Base-by-base conservation (phyloP, 148 eudicot species). In the Rhododendron ferrugineum region DNA sequence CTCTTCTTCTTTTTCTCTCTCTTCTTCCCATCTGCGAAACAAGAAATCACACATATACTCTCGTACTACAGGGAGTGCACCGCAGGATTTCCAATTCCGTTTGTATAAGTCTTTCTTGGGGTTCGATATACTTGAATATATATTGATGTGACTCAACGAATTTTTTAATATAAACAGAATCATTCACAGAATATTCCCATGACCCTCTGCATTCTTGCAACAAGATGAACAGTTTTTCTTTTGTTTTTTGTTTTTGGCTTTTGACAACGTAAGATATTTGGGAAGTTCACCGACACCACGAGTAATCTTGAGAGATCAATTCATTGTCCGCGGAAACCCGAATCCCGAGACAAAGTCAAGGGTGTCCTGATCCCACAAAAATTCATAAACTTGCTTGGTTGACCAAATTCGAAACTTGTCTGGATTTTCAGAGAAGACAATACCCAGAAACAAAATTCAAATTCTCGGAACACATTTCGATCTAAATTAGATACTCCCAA, bases 1-100 rank as follows among this genome's bases (percentile, higher is more conserved):
- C 81, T 96, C 90, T 92, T 93, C 92, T 88, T 91, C 85, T 88
- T 88, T 52, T 85, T 91, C 82, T 75, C 89, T 75, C 84, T 81
- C 52, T 83, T 88, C 78, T 83, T 88, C 49, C 44, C 82, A 3
- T 86, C 86, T 77, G 20, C 74, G 5, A 44, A 68, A n/a, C 85
- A 42, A 70, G 16, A 82, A 82, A 54, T 52, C 10, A 3, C 11
- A 23, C 2, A 60, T 9, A 14, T 42, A 10, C 34, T n/a, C 44
- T 6, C 52, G 11, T 50, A 73, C 37, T 34, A 34, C 36, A 49
- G 2, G 7, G 6, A 40, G 42, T 40, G 42, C 42, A 40, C 42
- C 1, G 42, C 42, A 5, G 42, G 7, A 40, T 40, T 40, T 40
- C 0, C 1, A 40, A 37, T 62, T 22, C 5, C 42, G n/a, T 2